Base-by-base conservation (phyloP, 805 yeast species). In the Zygoascus tannicola region DNA sequence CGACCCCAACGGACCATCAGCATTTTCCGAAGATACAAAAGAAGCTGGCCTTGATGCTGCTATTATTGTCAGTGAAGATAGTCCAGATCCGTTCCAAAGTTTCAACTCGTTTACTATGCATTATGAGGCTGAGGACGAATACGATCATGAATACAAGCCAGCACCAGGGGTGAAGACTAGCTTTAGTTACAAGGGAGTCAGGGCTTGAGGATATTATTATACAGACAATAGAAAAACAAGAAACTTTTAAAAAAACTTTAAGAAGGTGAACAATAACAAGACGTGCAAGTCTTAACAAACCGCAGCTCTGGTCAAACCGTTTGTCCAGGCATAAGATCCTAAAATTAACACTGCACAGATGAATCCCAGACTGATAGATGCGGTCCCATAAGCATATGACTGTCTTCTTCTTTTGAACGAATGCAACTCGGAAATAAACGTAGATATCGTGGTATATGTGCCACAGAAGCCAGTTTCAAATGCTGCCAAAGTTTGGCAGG, bases 31-130 rank as follows among this genome's bases (percentile, higher is more conserved):
- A 36, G 41, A 40, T 22, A 38, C 39, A 30, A 35, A 38, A 33
- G 28, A 43, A 33, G 38, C 45, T n/a, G 32, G 32, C 18, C 12
- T 26, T 22, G 21, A 10, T 20, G 12, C 34, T n/a, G 41, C 34
- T 7, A 28, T 28, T 4, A 20, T 22, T 12, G 8, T 28, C n/a
- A 23, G 34, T 14, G 62, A 69, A 3, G n/a, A n/a, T n/a, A n/a
- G n/a, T n/a, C 67, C 67, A 22, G 95, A 87, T 62, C 96, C 96
- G 2, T 87, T 87, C 61, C 82, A 78, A 41, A 77, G 78, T 56
- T 87, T 87, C 65, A 84, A 80, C 57, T 86, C 96, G 0, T 83
- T 87, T 60, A 85, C 95, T 4, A 69, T 87, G 54, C 83, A 84
- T 54, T 87, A 85, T 58, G 80, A 76, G 46, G 85, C 78, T 38